Conservation (phyloP, 805 yeast genomes). For the Ogataea degrootiae region DNA sequence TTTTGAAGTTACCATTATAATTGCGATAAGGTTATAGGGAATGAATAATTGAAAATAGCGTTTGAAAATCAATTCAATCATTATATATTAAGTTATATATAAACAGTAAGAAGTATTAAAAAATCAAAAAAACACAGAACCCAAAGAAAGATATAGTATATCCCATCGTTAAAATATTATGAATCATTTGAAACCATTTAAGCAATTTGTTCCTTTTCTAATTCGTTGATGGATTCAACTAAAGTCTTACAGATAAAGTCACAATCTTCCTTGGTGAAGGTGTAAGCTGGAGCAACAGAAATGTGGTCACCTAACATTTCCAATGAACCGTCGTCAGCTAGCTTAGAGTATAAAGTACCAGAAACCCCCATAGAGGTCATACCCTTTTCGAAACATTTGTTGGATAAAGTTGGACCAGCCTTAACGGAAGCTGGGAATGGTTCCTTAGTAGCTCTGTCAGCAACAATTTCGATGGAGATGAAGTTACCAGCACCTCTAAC, state of each 20-base stretch:
- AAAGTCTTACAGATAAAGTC: slow-evolving; percentile 37
- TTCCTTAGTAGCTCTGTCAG: slow-evolving; percentile 47
- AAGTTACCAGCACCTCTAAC: slow-evolving; percentile 62
- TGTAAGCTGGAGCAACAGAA: slow-evolving; percentile 44
- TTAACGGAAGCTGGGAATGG: slow-evolving; percentile 35
- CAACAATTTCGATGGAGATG: slow-evolving; percentile 54
- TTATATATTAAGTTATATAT: no score
- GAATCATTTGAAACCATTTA: background rate
- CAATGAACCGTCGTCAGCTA: slow-evolving; percentile 26
- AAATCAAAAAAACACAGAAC: no score
- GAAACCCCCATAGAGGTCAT: slow-evolving; percentile 42
- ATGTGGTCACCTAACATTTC: slow-evolving; percentile 38
- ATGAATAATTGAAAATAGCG: no score
- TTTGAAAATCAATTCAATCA: no score
- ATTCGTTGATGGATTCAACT: slow-evolving; percentile 36
- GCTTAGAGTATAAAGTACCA: slow-evolving; percentile 32
- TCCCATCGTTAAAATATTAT: background rate
- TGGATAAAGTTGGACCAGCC: slow-evolving; percentile 33
- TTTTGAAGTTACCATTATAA: no score
- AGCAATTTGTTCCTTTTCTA: slow-evolving; percentile 22
- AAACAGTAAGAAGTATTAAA: no score
- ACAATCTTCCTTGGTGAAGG: slow-evolving; percentile 38
- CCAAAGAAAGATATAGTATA: no score
- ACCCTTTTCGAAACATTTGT: slow-evolving; percentile 40
- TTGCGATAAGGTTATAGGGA: no score